Evolutionary conservation across 768 basidiomycete species (phyloP), one percentile per base, ranked within the genome.

Genomic region (Lepiota brunneoincarnata): DNA sequence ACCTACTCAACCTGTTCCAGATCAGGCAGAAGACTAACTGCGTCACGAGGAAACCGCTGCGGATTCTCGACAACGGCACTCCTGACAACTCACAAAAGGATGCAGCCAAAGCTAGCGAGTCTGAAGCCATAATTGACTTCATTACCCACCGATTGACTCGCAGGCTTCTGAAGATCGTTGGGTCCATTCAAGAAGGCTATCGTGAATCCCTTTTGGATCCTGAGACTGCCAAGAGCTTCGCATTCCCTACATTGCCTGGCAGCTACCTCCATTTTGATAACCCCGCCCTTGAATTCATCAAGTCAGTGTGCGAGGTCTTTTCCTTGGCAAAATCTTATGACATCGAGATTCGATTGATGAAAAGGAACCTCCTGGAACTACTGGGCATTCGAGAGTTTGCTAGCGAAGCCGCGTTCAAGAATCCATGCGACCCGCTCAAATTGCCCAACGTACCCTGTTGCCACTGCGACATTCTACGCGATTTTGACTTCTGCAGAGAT

Each of bases 401-500:
- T 6, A 73, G 74, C 49, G 90, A 94, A 46, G 94, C 94, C 3
- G 68, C 78, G 1, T 99, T 95, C 77, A 83, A 83, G 49, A 97
- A 97, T 66, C 95, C 95, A 0, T 98, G 94, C 72, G 87, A 93
- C 65, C 83, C 91, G 7, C 78, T 96, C 51, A 88, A 89, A 61
- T 69, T 98, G 23, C 75, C 85, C 40, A 91, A 91, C 66, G 88
- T 98, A 35, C 90, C 95, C 26, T 98, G 96, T 66, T 83, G 81
- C 38, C 82, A 86, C 62, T 98, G 91, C 70, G 94, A 93, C 67
- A 71, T 75, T 12, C 77, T 94, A 56, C 83, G 89, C 2, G 93
- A 96, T 67, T 91, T 99, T 63, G 97, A 99, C 68, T 90, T 99
- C 63, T 98, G 96, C 66, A 83, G 96, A 14, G 96, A 98, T 69